Evolutionary conservation across 1,284 basidiomycete genomes (phyloP).

Genomic region (Microbotryomycetes sp.): DNA sequence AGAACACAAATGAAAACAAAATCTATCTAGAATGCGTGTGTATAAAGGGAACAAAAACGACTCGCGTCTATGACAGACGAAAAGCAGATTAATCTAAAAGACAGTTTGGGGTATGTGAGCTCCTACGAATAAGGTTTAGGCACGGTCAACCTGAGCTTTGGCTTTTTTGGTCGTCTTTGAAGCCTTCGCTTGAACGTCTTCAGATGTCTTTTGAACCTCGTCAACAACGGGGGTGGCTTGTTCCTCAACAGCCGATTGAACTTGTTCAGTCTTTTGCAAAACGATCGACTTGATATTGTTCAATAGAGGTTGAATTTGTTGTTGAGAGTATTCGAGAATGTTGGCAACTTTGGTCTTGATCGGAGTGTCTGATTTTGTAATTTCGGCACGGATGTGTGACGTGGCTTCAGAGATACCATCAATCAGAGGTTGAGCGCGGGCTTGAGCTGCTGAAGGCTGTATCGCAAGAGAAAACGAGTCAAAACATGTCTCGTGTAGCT

Average conservation of each 20-base stretch:
- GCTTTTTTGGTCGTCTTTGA: background rate
- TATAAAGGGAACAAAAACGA: background rate
- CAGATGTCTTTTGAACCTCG: background rate
- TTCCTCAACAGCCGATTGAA: background rate
- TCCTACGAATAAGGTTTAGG: background rate
- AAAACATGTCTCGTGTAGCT: background rate
- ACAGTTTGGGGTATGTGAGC: background rate
- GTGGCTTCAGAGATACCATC: slow-evolving; percentile 15
- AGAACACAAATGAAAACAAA: background rate
- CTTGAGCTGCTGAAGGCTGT: slow-evolving; percentile 27
- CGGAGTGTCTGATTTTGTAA: slow-evolving; percentile 18
- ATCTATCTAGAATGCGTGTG: no score
- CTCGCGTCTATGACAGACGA: background rate
- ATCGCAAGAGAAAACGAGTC: background rate
- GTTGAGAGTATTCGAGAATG: slow-evolving; percentile 28
- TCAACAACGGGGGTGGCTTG: background rate
- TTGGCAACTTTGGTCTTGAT: slow-evolving; percentile 20
- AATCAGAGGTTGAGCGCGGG: slow-evolving; percentile 19
- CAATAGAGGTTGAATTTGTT: slow-evolving; percentile 23
- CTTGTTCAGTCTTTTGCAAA: slow-evolving; percentile 19
- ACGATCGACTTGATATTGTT: slow-evolving; percentile 13
- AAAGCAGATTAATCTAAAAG: background rate
- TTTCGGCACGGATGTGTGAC: slow-evolving; percentile 20
- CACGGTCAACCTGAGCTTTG: background rate
- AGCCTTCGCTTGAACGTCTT: background rate